phyloP scores from a whole-genome alignment of 2,329 filamentous ascomycete species.

The Penicillium sp. region DNA sequence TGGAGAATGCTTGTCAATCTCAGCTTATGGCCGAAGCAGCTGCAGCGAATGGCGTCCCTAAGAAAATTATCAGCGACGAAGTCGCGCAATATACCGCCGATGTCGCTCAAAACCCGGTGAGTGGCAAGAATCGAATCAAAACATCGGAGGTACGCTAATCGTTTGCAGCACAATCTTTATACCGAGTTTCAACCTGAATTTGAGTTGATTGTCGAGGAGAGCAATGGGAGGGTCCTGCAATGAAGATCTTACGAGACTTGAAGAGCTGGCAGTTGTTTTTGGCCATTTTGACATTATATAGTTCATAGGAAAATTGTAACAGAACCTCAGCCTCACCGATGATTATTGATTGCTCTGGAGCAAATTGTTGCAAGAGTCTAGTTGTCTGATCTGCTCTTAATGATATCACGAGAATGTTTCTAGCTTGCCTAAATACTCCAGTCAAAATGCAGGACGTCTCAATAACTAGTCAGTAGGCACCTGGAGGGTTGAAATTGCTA shows the following conservation, averaged over 20 bases:
- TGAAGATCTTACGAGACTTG: too few relatives aligned
- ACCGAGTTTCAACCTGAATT: conserved; percentile 46
- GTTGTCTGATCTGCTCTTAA: not conserved
- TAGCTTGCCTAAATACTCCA: conserved; percentile 37
- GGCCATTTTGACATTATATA: not conserved
- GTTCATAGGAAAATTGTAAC: conserved; percentile 4
- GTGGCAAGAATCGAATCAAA: conserved; percentile 9
- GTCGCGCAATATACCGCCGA: conserved; percentile 42
- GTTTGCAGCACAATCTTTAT: conserved; percentile 42
- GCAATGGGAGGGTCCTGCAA: conserved; percentile 37
- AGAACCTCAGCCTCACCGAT: not conserved
- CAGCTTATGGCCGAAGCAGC: conserved; percentile 48
- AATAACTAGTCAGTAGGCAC: too few relatives aligned
- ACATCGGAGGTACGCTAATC: not conserved
- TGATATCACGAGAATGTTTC: not conserved
- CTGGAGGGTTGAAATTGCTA: too few relatives aligned
- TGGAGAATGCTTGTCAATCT: conserved; percentile 48
- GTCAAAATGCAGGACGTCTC: too few relatives aligned
- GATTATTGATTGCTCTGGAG: not conserved
- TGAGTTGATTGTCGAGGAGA: conserved; percentile 44
- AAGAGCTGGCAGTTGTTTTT: not conserved
- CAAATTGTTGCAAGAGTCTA: not conserved
- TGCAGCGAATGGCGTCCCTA: conserved; percentile 43
- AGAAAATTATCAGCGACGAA: conserved; percentile 38
- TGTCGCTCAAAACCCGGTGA: conserved; percentile 41